phyloP scores from a whole-genome alignment of 129 eudicot genomes.

The Chrysanthemum makinoi region DNA sequence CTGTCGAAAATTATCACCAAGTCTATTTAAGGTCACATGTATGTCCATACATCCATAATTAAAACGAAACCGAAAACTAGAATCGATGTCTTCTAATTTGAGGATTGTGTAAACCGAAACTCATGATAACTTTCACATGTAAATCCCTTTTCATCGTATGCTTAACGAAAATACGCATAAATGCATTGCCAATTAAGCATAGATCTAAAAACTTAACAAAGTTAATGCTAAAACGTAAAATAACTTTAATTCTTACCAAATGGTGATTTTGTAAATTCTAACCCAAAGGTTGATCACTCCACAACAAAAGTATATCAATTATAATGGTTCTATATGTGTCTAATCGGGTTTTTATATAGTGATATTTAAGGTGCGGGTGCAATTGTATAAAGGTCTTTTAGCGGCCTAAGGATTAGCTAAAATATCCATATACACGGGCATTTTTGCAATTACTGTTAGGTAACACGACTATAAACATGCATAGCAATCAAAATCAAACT shows the following conservation, averaged over 20 bases:
- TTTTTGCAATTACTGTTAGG: no score
- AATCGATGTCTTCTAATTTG: not conserved
- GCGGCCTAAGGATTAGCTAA: no score
- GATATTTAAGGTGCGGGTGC: no score
- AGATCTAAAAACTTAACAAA: not conserved
- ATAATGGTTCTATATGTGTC: not conserved
- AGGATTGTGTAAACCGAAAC: not conserved
- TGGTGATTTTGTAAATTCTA: no score
- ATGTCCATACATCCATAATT: conserved; percentile 14
- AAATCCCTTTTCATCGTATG: not conserved
- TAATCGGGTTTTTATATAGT: no score
- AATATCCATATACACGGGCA: no score
- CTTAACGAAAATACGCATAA: not conserved
- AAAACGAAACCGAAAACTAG: not conserved
- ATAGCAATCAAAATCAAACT: no score
- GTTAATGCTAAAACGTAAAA: not conserved
- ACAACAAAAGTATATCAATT: no score
- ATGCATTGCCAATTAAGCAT: not conserved
- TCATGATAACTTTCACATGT: not conserved
- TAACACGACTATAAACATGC: no score
- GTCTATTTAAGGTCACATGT: not conserved
- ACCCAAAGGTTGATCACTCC: no score
- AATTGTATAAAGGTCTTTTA: no score
- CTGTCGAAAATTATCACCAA: not conserved
- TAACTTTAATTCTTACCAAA: no score